Base-by-base conservation (phyloP, 805 yeast species). In the Schizosaccharomyces lindneri region DNA sequence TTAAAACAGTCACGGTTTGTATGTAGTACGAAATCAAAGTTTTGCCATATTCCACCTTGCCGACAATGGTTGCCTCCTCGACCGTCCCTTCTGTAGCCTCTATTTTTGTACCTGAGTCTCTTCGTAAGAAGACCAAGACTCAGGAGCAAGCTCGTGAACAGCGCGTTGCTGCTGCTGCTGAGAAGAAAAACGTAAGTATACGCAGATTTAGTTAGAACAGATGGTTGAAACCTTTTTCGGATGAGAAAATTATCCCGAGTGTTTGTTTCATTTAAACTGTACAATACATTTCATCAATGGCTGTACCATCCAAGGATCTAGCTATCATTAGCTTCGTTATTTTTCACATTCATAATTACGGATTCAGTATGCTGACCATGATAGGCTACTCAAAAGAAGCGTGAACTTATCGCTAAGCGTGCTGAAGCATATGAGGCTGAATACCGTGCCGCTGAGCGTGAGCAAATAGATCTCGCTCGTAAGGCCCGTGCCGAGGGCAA, bases 401-500 rank as follows among this genome's bases (percentile, higher is more conserved):
- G 68, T 60, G 76, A 82, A 72, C 82, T 81, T 70, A 80, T 84
- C 76, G 82, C 81, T 75, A 85, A 85, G 76, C 85, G 95, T 83
- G 86, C 93, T 74, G 94, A 90, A 79, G 87, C 87, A 77, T 87
- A 87, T 86, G 82, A 83, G 74, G 77, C 82, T 78, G 95, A 87
- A 79, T 87, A 87, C 84, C 80, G 78, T 71, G 85, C 82, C 70
- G 88, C 93, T 73, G 93, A 85, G 77, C 82, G 87, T 76, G 85
- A 93, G 70, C 74, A 73, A 68, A 74, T 67, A 73, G 78, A 79
- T 63, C 94, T 95, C 72, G 83, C 83, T 81, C 87, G 95, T 78
- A 87, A 85, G 68, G 96, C 96, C 70, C 86, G 85, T 81, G 89
- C 90, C 76, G 78, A 82, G 73, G 95, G 94, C 76, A 83, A 93